Evolutionary conservation across 2,329 filamentous ascomycete species (phyloP).

Genomic region (Magnaporthiopsis poae): DNA sequence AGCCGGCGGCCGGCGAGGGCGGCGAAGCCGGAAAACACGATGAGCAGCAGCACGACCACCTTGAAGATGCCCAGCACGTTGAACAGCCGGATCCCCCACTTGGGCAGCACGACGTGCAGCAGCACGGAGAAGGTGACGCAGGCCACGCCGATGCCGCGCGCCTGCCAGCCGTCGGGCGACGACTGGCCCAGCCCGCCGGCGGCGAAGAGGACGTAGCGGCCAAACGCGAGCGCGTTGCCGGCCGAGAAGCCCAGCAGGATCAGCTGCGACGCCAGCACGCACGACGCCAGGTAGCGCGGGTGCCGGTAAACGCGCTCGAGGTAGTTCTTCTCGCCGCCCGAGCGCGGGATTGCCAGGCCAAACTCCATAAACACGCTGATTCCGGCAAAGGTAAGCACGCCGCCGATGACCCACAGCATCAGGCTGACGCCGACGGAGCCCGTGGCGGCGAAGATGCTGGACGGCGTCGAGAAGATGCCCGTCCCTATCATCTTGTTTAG

Average conservation of each 20-base stretch:
- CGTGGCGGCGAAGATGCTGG: conserved; percentile 40
- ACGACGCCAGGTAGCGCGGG: conserved; percentile 49
- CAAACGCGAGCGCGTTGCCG: conserved; percentile 49
- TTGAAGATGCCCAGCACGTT: conserved; percentile 53
- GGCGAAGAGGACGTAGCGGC: conserved; percentile 38
- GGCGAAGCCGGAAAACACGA: conserved; percentile 51
- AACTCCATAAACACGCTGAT: conserved; percentile 55
- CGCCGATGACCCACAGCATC: conserved; percentile 26
- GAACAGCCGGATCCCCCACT: conserved; percentile 49
- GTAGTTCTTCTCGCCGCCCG: conserved; percentile 58
- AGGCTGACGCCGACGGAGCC: conserved; percentile 39
- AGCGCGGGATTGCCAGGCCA: conserved; percentile 50
- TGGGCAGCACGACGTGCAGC: conserved; percentile 43
- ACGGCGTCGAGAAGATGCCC: conserved; percentile 48
- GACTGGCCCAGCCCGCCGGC: conserved; percentile 38
- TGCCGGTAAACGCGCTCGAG: conserved; percentile 52
- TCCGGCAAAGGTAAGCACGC: conserved; percentile 46
- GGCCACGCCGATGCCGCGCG: conserved; percentile 45
- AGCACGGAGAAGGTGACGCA: conserved; percentile 45
- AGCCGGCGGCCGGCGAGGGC: conserved; percentile 58
- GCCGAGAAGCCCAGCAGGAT: conserved; percentile 52
- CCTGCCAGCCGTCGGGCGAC: conserved; percentile 42
- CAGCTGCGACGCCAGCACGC: conserved; percentile 51
- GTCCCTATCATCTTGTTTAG: conserved; percentile 51
- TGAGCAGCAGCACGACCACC: conserved; percentile 47